A percentile compares a stretch with the other conserved stretches of the same genome.
Evolutionary conservation across 148 eudicot genomes (phyloP).

Genomic region (Camellia lanceoleosa): DNA sequence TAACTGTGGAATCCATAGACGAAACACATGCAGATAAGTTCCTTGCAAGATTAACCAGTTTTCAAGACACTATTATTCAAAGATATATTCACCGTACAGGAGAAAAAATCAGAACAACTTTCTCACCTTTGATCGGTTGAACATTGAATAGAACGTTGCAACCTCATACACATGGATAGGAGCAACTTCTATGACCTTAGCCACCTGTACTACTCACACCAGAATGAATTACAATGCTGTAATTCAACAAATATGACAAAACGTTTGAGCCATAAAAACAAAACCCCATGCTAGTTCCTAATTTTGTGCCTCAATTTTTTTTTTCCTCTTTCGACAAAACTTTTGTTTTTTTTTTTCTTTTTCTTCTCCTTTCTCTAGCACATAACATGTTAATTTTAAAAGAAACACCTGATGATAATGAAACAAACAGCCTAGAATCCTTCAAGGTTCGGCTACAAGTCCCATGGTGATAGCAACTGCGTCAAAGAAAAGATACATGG

Average conservation of each 20-base stretch:
- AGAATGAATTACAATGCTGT: slow-evolving; percentile 1
- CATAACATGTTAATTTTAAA: neutral
- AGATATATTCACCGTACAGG: neutral
- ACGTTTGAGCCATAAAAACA: neutral
- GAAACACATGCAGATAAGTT: slow-evolving; percentile 18
- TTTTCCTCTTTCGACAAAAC: neutral
- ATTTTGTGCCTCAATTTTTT: too few relatives aligned
- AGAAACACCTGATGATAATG: neutral
- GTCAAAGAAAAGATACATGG: neutral
- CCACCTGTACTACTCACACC: slow-evolving; percentile 53
- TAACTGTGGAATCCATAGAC: slow-evolving; percentile 52
- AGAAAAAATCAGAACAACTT: neutral
- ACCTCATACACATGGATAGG: slow-evolving; percentile 99
- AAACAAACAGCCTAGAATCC: neutral
- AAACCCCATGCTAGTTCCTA: neutral
- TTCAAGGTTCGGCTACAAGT: neutral
- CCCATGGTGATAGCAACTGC: neutral
- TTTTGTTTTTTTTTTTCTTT: too few relatives aligned
- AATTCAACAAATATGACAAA: neutral
- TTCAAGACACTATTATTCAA: neutral
- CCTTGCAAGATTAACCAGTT: neutral
- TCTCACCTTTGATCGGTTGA: slow-evolving; percentile 82
- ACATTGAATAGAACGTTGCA: slow-evolving; percentile 98
- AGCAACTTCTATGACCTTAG: slow-evolving; percentile 90
- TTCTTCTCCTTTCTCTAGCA: neutral